These are phyloP conservation scores for Acmispon strigosus DNA, from an alignment of 306 rosid species.

Conservation along the genomic window DNA sequence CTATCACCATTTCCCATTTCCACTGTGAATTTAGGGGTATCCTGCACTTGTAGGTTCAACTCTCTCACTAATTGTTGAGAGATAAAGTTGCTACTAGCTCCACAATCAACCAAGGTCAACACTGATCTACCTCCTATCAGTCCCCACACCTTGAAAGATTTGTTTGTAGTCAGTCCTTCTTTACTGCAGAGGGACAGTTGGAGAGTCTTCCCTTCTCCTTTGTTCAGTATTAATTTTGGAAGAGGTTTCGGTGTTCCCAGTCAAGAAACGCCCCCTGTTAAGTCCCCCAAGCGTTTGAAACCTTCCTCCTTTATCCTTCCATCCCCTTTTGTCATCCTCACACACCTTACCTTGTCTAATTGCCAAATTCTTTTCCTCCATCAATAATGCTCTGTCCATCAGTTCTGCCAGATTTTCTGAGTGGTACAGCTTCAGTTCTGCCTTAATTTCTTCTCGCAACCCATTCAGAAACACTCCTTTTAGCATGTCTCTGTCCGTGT, in stretches of 20 bases:
- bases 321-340: background rate
- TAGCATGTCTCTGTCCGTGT: background rate
- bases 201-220: no score
- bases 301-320: background rate
- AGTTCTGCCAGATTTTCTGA: background rate
- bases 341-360: background rate
- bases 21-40: background rate
- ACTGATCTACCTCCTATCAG: no score
- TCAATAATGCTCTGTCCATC: background rate
- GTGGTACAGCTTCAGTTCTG: background rate
- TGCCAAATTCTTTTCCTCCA: background rate
- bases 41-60: background rate
- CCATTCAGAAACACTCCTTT: background rate
- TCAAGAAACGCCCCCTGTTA: no score
- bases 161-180: no score
- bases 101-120: background rate
- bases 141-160: no score
- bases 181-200: no score
- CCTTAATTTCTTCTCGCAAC: background rate
- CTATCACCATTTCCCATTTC: background rate
- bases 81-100: background rate
- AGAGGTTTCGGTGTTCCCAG: no score
- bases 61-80: background rate
- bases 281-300: no score
- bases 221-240: no score